phyloP scores from a whole-genome alignment of 495 filamentous ascomycete species.

The Penicillium chermesinum region DNA sequence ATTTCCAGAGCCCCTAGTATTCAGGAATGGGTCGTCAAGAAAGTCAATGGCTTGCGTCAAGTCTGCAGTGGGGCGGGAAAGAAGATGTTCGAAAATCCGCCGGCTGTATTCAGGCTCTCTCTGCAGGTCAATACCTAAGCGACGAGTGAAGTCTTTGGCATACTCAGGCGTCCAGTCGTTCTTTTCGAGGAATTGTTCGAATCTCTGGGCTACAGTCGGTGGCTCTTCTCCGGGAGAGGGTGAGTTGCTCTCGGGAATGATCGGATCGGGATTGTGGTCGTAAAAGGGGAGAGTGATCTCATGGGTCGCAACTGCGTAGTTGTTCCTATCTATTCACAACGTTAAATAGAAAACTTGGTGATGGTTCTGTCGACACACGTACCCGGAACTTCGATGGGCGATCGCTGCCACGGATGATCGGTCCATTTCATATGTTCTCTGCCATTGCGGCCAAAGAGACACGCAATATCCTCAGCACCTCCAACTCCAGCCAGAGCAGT shows the following conservation, averaged over 20 bases:
- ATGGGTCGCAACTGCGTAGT: slow-evolving; percentile 7
- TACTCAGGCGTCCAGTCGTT: slow-evolving; percentile 21
- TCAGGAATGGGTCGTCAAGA: slow-evolving; percentile 39
- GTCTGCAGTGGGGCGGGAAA: slow-evolving; percentile 12
- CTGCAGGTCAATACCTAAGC: slow-evolving; percentile 32
- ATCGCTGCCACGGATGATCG: slow-evolving; percentile 26
- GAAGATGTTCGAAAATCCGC: slow-evolving; percentile 35
- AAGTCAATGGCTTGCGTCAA: slow-evolving; percentile 32
- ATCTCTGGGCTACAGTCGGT: slow-evolving; percentile 5
- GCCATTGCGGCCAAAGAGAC: slow-evolving; percentile 43
- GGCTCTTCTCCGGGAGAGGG: neutral
- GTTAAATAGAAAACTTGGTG: too few species aligned
- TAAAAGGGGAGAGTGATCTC: slow-evolving; percentile 17
- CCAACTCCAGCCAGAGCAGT: slow-evolving; percentile 39
- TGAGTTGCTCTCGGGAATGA: slow-evolving; percentile 5
- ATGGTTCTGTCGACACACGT: too few species aligned
- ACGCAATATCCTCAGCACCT: slow-evolving; percentile 34
- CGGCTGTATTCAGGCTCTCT: slow-evolving; percentile 38
- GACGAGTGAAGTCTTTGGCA: slow-evolving; percentile 23
- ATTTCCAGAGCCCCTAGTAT: slow-evolving; percentile 37
- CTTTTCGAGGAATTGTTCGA: slow-evolving; percentile 19
- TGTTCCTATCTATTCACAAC: slow-evolving; percentile 7
- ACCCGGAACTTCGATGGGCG: slow-evolving; percentile 24
- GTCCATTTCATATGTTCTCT: slow-evolving; percentile 43
- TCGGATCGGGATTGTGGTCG: slow-evolving; percentile 17